Evolutionary conservation across 345 rosid species (phyloP), one percentile per base, ranked within the genome.

Genomic region (Raphanus sativus): DNA sequence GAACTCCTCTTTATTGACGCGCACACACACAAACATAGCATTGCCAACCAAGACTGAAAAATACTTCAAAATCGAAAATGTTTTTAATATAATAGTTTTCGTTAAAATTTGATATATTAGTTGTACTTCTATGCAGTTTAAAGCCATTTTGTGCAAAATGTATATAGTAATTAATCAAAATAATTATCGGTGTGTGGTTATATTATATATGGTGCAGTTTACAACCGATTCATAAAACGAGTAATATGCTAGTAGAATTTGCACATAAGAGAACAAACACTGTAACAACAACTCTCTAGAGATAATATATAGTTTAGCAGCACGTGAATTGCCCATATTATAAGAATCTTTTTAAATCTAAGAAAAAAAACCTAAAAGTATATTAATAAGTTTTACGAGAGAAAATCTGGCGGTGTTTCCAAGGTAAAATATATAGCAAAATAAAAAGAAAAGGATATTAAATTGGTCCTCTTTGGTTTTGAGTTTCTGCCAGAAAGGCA

Each of bases 401-500:
- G 67, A 82, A 77, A 81, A 75, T 81, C n/a, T 66, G 86, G 89
- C 87, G 90, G 71, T 88, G 90, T 83, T 85, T 82, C 83, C 90
- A 69, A 89, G 87, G 88, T 50, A 73, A 79, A 32, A 59, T 29
- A 72, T 11, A 61, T 21, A 63, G 16, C 5, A 5, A 8, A 78
- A 32, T 32, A 33, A 36, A 66, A 60, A 15, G 40, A 25, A 45
- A 50, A n/a, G 9, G 30, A 77, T 52, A 2, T 66, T 16, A 73
- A 78, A 69, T 13, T 74, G 67, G 82, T 74, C 82, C 62, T 74
- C 75, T 80, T 74, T 56, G 79, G 67, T 69, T 80, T 78, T 74
- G 79, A 80, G 79, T 79, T 79, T 79, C 55, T 74, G 82, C 75
- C 40, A 69, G 82, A 79, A 74, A 74, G 74, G 82, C 82, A 74